Evolutionary conservation across 1,284 basidiomycete species (phyloP), one percentile per base, ranked within the genome.

Genomic region (Xerocomus minutiporus): DNA sequence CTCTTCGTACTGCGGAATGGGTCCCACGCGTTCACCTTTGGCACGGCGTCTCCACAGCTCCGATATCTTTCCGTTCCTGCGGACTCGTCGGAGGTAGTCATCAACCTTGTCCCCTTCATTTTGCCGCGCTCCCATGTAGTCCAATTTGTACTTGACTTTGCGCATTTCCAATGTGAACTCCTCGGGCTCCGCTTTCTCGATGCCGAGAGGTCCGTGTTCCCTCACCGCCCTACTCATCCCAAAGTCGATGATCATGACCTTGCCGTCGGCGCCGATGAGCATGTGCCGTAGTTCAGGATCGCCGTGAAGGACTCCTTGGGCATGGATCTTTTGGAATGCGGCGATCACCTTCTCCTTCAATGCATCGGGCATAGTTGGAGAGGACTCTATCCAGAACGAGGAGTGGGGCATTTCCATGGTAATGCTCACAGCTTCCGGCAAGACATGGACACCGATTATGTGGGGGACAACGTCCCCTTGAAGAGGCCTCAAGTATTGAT

Each of bases 201-300:
- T 64, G 12, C 67, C 66, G 12, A 78, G 61, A 1, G 66, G 66
- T 8, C 67, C 50, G 32, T 73, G 67, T 28, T 74, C 70, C n/a
- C 63, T 62, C 6, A 70, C 51, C 5, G 75, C 72, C 28, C 73
- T 70, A 58, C 77, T 75, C 45, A 69, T 67, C 40, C 80, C 74
- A 61, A 84, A 84, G 62, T 84, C 76, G 57, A 81, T 74, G 48
- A 86, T 72, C 32, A 73, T 79, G 34, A 86, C 75, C 31, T 71
- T 72, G 40, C 73, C 77, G 58, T 84, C 80, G 3, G 72, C 80
- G 3, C 77, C 76, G 42, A 86, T 77, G 54, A 85, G 72, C 61
- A 86, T 79, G 52, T 82, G 77, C 5, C 75, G 71, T 38, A 80
- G 71, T 49, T 78, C 74, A 2, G 77, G 69, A 55, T 75, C 75